A percentile compares a stretch with the other conserved stretches of the same genome.
phyloP scores from a whole-genome alignment of 768 basidiomycete species.

The Rhodotorula sphaerocarpa region DNA sequence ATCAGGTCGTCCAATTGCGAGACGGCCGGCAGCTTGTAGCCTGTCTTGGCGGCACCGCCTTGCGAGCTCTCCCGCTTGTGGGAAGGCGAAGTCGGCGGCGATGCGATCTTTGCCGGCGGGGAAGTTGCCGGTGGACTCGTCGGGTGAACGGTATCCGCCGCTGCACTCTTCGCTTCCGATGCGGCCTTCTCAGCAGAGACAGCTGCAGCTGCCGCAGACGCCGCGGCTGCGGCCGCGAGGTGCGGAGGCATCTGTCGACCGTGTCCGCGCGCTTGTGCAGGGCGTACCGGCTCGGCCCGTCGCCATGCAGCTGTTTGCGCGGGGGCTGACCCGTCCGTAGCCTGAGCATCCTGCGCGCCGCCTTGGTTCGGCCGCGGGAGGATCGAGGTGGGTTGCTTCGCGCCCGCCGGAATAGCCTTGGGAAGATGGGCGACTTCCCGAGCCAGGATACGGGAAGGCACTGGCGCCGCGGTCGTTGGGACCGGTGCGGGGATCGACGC shows the following conservation, averaged over 20 bases:
- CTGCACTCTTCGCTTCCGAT: background rate
- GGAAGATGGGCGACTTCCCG: background rate
- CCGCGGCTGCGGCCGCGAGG: conserved; percentile 11
- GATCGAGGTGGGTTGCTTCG: background rate
- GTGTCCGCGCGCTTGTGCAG: background rate
- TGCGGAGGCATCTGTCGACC: conserved; percentile 20
- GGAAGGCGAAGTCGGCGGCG: background rate
- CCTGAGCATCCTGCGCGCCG: too few relatives aligned
- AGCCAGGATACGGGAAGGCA: conserved; percentile 6
- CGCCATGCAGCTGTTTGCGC: conserved; percentile 12
- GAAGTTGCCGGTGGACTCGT: background rate
- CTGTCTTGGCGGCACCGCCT: background rate
- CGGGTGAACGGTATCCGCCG: background rate
- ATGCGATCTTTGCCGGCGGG: conserved; percentile 3
- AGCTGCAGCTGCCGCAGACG: background rate
- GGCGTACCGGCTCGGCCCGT: background rate
- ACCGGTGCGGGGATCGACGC: background rate
- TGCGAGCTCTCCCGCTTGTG: background rate
- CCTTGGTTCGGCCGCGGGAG: background rate
- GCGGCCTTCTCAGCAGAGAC: background rate
- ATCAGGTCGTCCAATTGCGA: conserved; percentile 42
- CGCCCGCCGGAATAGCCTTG: background rate
- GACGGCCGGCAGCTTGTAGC: conserved; percentile 27
- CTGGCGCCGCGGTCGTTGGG: background rate
- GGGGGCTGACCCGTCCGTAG: background rate